phyloP scores from a whole-genome alignment of 2,329 filamentous ascomycete genomes.

The Scleromitrula shiraiana region DNA sequence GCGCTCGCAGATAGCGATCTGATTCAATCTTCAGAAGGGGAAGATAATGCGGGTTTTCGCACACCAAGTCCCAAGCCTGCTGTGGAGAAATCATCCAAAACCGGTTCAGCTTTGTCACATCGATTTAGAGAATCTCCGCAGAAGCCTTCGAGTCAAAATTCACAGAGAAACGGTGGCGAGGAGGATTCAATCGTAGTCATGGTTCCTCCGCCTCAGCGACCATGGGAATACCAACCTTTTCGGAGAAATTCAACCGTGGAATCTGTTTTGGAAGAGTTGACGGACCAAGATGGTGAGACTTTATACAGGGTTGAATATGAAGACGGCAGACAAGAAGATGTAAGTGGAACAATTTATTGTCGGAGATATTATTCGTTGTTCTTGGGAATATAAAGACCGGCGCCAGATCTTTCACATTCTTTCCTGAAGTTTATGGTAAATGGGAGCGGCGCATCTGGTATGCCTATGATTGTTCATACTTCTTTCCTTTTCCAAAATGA shows the following conservation, averaged over 20 bases:
- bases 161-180: conserved; percentile 2
- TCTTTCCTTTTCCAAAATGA: too few species aligned
- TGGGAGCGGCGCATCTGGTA: too few species aligned
- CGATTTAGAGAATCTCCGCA: conserved; percentile 17
- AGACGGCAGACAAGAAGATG: conserved; percentile 26
- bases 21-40: conserved; percentile 17
- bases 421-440: too few species aligned
- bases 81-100: conserved; percentile 11
- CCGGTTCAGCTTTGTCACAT: conserved; percentile 20
- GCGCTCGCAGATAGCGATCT: too few species aligned
- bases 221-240: conserved; percentile 26
- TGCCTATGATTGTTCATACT: too few species aligned
- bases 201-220: conserved; percentile 19
- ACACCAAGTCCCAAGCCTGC: conserved; percentile 9
- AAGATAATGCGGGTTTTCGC: conserved; percentile 11
- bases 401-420: too few species aligned
- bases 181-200: conserved; percentile 20
- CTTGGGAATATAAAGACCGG: too few species aligned
- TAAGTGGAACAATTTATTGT: conserved; percentile 20
- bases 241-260: conserved; percentile 27
- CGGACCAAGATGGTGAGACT: conserved; percentile 13
- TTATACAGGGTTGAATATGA: conserved; percentile 28
- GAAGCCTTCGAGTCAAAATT: conserved; percentile 2
- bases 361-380: not conserved
- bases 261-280: conserved; percentile 20